A percentile compares a stretch with the other conserved stretches of the same genome.
Evolutionary conservation across 2,329 filamentous ascomycete species (phyloP).

Genomic region (Emergomyces orientalis): DNA sequence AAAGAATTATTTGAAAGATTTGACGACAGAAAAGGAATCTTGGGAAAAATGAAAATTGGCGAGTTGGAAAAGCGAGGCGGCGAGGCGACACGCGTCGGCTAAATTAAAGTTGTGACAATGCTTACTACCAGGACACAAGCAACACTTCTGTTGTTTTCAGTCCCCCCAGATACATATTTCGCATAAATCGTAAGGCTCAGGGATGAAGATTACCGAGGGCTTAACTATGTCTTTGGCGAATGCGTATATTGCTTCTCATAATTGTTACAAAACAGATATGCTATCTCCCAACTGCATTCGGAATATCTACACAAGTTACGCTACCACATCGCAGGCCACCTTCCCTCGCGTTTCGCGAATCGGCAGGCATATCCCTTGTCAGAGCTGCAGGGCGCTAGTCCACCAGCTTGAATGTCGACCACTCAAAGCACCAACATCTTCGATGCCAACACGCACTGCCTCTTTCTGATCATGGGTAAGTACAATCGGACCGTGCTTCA

Average conservation of each 20-base stretch:
- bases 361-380: not conserved
- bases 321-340: not conserved
- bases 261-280: not conserved
- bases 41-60: not conserved
- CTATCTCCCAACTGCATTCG: not conserved
- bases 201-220: not conserved
- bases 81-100: not conserved
- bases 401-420: not conserved
- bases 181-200: not conserved
- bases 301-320: not conserved
- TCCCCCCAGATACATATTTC: not conserved
- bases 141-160: not conserved
- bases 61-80: not conserved
- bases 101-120: not conserved
- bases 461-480: no score
- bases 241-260: not conserved
- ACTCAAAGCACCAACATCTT: slow-evolving; percentile 1
- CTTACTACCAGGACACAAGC: not conserved
- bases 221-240: not conserved
- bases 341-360: not conserved
- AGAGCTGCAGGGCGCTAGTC: not conserved
- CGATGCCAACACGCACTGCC: not conserved
- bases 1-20: no score
- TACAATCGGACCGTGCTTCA: no score
- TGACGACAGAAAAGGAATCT: not conserved